Evolutionary conservation across 495 filamentous ascomycete genomes (phyloP), one percentile per base, ranked within the genome.

Genomic region (Letharia columbiana): DNA sequence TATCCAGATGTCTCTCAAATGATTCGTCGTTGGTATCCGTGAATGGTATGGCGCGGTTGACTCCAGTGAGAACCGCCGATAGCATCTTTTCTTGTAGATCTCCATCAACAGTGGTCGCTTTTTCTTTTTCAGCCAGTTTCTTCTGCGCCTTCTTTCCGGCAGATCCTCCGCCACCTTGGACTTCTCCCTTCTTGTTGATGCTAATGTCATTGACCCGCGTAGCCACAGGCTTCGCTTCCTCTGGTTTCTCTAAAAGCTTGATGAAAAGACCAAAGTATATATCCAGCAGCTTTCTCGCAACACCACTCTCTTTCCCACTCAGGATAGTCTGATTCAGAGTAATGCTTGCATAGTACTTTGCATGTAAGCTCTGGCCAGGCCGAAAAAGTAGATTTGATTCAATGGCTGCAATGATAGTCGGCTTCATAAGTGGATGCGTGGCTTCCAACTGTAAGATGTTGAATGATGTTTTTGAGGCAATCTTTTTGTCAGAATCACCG

Each of bases 311-410:
- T 71, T 86, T 92, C 49, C 77, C 80, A 71, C 89, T 93, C 61
- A 98, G 73, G 45, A 97, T 89, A 7, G 94, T 98, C 77, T 98
- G 94, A 76, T 98, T 98, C 49, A 98, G 76, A 4, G 94, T 96
- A 71, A 96, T 98, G 73, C 93, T 86, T 37, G 92, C 92, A 71
- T 96, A 97, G 76, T 98, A 98, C 72, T 89, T 93, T 35, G 95
- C 90, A 66, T 96, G 90, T 33, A 86, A 75, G 71, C 83, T 92
- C 72, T 98, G 94, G 10, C 91, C 89, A 0, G 93, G 89, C 15
- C 90, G 84, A 72, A 96, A 90, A 13, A 98, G 81, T 23, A 96
- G 79, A 71, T 98, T 95, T 41, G 84, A 83, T 74, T 98, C 92
- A 18, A 98, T 87, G 28, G 84, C 82, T 66, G 83, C 86, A 71